A percentile compares a stretch with the other conserved stretches of the same genome.
phyloP scores from a whole-genome alignment of 148 eudicot species.

The Rhododendron kiyosumense region DNA sequence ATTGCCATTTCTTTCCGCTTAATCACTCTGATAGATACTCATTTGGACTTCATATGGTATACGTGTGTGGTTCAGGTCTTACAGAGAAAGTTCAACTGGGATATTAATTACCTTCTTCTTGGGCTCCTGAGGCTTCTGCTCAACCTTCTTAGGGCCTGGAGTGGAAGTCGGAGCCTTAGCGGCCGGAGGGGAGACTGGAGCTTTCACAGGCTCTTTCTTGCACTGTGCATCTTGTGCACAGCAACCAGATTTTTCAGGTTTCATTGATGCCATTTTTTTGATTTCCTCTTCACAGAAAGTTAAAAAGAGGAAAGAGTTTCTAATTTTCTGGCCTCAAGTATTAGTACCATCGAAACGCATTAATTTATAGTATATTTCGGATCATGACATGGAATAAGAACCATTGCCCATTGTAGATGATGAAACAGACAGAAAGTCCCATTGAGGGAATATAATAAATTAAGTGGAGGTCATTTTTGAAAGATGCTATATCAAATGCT shows the following conservation, averaged over 20 bases:
- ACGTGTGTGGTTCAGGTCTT: not conserved
- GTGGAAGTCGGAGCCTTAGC: constrained; percentile 5
- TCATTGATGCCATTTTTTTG: constrained; percentile 30
- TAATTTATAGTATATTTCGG: not conserved
- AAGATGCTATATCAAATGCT: not conserved
- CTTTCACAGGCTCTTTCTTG: constrained; percentile 25
- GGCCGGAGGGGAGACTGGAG: constrained; percentile 19
- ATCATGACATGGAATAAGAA: not conserved
- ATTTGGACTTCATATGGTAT: not conserved
- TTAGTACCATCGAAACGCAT: not conserved
- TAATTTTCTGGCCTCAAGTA: not conserved
- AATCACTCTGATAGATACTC: not conserved
- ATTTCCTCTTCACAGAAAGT: not conserved
- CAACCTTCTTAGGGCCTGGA: constrained; percentile 18
- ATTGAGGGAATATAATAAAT: not conserved
- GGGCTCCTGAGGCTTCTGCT: constrained; percentile 27
- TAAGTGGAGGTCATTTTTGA: not conserved
- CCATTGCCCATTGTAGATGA: not conserved
- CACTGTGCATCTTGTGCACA: constrained; percentile 10
- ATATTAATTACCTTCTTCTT: constrained; percentile 22
- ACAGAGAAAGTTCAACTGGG: not conserved
- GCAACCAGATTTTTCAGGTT: constrained; percentile 25
- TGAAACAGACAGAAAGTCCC: not conserved
- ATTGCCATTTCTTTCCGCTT: not conserved
- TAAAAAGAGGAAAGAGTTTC: not conserved